A percentile compares a stretch with the other conserved stretches of the same genome.
phyloP scores from a whole-genome alignment of 2,329 filamentous ascomycete species.

The Tolypocladium tropicale region DNA sequence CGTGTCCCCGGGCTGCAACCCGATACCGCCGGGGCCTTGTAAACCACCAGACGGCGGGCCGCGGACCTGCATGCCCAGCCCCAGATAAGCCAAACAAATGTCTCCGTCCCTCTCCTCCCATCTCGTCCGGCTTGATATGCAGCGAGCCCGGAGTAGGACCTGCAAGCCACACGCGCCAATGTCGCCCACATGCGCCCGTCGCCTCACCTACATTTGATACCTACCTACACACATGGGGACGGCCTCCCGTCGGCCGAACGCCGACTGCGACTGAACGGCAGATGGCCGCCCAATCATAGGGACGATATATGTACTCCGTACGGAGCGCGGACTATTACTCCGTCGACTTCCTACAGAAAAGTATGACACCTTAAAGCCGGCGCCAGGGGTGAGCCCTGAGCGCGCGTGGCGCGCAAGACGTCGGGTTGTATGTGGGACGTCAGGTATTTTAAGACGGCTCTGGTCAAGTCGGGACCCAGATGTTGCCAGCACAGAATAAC shows the following conservation, averaged over 20 bases:
- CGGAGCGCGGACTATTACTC: too few species aligned
- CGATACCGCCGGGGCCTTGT: too few species aligned
- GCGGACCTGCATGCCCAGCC: neutral
- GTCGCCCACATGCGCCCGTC: neutral
- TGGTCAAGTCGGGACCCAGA: too few species aligned
- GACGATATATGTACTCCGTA: too few species aligned
- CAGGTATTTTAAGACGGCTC: too few species aligned
- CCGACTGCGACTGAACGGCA: neutral
- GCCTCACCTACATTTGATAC: too few species aligned
- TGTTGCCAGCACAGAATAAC: too few species aligned
- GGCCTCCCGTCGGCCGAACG: neutral
- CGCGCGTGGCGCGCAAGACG: neutral
- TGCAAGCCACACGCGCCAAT: neutral
- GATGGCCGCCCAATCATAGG: too few species aligned
- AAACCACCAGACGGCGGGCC: too few species aligned
- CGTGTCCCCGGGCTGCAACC: neutral
- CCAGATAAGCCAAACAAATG: too few species aligned
- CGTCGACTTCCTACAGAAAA: too few species aligned
- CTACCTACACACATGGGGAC: too few species aligned
- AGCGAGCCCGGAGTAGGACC: neutral
- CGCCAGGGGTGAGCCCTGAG: neutral
- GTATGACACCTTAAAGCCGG: neutral
- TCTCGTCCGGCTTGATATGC: neutral
- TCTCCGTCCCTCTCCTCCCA: neutral
- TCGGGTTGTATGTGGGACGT: neutral